These are phyloP conservation scores for Penicillium flavigenum DNA, from an alignment of 495 filamentous ascomycete genomes.

Conservation along the genomic window DNA sequence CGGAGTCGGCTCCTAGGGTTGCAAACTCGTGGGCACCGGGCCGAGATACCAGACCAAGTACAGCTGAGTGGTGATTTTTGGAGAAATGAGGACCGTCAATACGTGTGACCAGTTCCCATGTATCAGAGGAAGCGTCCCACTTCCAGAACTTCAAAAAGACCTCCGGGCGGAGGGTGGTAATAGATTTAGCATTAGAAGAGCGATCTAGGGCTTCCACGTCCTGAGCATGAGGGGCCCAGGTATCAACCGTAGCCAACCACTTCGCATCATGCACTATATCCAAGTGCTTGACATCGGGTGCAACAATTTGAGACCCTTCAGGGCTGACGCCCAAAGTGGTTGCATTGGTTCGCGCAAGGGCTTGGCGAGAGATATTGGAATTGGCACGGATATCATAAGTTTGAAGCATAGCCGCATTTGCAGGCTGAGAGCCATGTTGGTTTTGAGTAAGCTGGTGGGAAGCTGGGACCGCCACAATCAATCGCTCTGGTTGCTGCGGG, in stretches of 20 bases:
- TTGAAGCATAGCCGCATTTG: conserved; percentile 63
- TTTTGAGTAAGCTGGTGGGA: conserved; percentile 41
- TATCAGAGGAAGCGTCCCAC: conserved; percentile 59
- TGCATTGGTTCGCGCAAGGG: conserved; percentile 80
- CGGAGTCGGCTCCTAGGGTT: conserved; percentile 76
- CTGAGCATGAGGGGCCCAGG: conserved; percentile 71
- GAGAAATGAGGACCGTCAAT: conserved; percentile 78
- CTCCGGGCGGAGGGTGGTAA: conserved; percentile 50
- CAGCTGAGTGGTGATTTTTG: conserved; percentile 47
- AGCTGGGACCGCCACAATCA: conserved; percentile 62
- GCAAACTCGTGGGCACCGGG: conserved; percentile 68
- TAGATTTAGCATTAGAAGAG: conserved; percentile 18
- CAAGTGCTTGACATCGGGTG: conserved; percentile 73
- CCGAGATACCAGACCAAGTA: conserved; percentile 70
- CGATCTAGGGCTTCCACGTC: conserved; percentile 57
- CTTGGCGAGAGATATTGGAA: conserved; percentile 76
- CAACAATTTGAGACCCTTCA: conserved; percentile 61
- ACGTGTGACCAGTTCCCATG: conserved; percentile 74
- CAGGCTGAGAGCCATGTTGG: conserved; percentile 28
- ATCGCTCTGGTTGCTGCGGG: conserved; percentile 53
- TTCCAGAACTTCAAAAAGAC: conserved; percentile 89
- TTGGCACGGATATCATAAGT: conserved; percentile 76
- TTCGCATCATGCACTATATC: conserved; percentile 72
- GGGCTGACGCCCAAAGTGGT: conserved; percentile 75
- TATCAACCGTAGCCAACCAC: conserved; percentile 91